Percentiles rank a stretch among this genome's conserved stretches.
Evolutionary conservation across 1,139 yeast species (phyloP).

Genomic region (Arxiozyma slooffiae): DNA sequence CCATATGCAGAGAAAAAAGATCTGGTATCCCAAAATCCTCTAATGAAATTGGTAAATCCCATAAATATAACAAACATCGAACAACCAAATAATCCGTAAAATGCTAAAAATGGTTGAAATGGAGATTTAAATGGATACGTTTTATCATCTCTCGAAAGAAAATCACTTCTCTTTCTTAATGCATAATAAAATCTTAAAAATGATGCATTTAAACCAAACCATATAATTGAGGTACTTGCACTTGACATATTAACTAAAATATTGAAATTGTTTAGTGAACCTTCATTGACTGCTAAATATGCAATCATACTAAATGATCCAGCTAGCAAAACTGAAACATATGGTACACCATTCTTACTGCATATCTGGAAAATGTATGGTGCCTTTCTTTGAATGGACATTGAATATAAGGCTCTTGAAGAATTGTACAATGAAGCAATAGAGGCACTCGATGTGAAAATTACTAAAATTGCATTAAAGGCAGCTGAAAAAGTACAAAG

Average conservation of each 20-base stretch:
- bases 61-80: constrained; percentile 46
- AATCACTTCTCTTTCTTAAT: constrained; percentile 53
- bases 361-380: constrained; percentile 54
- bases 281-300: constrained; percentile 48
- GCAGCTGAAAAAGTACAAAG: constrained; percentile 57
- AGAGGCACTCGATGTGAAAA: constrained; percentile 55
- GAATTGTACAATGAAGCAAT: constrained; percentile 35
- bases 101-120: constrained; percentile 68
- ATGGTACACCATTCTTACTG: constrained; percentile 62
- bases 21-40: constrained; percentile 51
- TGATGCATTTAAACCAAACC: constrained; percentile 74
- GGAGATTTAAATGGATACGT: constrained; percentile 70
- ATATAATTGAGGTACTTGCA: constrained; percentile 65
- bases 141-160: constrained; percentile 49
- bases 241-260: constrained; percentile 59
- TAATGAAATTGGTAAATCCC: constrained; percentile 64
- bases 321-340: constrained; percentile 54
- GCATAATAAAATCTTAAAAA: constrained; percentile 67
- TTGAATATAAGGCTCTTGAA: constrained; percentile 34
- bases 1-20: constrained; percentile 65
- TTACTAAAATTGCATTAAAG: constrained; percentile 58
- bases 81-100: constrained; percentile 49
- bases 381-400: constrained; percentile 59
- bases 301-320: constrained; percentile 53
- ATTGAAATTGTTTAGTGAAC: constrained; percentile 55